These are phyloP conservation scores for Candida tallmaniae DNA, from an alignment of 805 yeast genomes.

Conservation along the genomic window DNA sequence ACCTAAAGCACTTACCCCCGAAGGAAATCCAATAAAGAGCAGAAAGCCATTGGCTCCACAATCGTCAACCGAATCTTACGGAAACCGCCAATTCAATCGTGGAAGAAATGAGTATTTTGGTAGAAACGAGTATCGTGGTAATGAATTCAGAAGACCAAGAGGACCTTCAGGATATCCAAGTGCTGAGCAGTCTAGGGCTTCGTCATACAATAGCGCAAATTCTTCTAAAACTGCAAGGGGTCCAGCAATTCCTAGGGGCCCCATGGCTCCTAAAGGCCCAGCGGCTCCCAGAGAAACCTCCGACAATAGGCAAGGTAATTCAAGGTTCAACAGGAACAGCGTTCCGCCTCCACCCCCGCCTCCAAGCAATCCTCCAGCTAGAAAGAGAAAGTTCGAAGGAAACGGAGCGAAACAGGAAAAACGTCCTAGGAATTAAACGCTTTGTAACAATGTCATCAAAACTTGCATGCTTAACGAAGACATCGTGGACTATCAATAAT, in stretches of 20 bases:
- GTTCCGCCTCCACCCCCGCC: conserved; percentile 21
- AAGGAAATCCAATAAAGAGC: conserved; percentile 1
- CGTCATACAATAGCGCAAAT: too few relatives aligned
- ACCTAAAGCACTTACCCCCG: neutral
- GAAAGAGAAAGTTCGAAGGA: neutral
- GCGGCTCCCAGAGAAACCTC: conserved; percentile 1
- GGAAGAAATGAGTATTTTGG: too few relatives aligned
- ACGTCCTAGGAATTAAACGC: neutral
- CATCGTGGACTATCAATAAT: too few relatives aligned
- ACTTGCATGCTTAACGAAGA: too few relatives aligned
- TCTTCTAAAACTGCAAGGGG: too few relatives aligned
- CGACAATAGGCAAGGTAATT: conserved; percentile 5
- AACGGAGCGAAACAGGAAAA: neutral
- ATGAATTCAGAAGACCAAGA: too few relatives aligned
- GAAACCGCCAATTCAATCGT: too few relatives aligned
- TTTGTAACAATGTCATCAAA: neutral
- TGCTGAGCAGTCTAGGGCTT: too few relatives aligned
- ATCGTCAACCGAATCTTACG: conserved; percentile 1
- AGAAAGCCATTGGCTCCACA: conserved; percentile 13
- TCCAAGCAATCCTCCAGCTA: conserved; percentile 14
- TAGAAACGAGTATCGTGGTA: too few relatives aligned
- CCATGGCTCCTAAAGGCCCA: too few relatives aligned
- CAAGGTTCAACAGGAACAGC: conserved; percentile 3
- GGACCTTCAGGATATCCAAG: too few relatives aligned
- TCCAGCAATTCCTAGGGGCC: too few relatives aligned